Evolutionary conservation across 257 asterid species (phyloP).

Genomic region (Mitragyna speciosa): DNA sequence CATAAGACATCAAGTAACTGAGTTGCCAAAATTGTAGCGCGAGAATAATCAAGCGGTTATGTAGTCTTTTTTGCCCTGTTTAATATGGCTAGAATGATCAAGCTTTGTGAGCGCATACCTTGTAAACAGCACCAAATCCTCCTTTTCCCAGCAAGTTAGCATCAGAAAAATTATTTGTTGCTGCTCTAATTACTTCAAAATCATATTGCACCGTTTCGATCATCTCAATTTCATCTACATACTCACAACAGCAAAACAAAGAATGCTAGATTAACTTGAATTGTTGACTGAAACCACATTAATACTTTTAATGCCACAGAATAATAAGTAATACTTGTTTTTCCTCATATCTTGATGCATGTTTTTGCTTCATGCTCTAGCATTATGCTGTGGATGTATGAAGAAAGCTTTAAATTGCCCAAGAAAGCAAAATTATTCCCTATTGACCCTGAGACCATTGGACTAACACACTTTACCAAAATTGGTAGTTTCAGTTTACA

Average conservation of each 20-base stretch:
- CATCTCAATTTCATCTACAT: neutral
- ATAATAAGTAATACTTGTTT: no score
- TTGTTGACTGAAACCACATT: neutral
- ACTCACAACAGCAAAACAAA: neutral
- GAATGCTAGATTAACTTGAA: neutral
- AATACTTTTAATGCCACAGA: no score
- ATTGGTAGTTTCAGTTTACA: no score
- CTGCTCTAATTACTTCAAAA: slow-evolving; percentile 20
- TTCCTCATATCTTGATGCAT: no score
- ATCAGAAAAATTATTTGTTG: slow-evolving; percentile 25
- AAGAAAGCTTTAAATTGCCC: no score
- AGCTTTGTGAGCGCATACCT: slow-evolving; percentile 15
- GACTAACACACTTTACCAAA: no score
- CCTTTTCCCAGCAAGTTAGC: slow-evolving; percentile 34
- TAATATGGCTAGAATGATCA: neutral
- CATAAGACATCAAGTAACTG: no score
- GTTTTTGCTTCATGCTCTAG: no score
- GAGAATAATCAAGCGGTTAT: no score
- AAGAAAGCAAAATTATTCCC: no score
- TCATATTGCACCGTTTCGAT: slow-evolving; percentile 17
- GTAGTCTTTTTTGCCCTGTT: neutral
- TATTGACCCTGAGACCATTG: neutral
- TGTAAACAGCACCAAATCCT: slow-evolving; percentile 38
- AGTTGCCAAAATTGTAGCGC: no score
- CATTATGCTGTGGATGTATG: neutral